Conservation (phyloP, 2,329 filamentous ascomycete species). For the Nannizziopsis arthrosporioides region DNA sequence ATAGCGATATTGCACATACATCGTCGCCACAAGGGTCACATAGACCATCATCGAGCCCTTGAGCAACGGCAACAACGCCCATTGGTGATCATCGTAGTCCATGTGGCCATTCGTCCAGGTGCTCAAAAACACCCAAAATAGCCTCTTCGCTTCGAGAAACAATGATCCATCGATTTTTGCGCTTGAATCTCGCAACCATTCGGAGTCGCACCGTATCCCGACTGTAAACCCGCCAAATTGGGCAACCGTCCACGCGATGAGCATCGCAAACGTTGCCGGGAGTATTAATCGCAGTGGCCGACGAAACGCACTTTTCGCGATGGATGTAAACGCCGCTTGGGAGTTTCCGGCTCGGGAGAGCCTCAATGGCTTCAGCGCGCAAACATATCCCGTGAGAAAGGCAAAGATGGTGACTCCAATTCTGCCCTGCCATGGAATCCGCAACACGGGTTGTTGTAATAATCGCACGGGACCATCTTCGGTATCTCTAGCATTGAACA, state of each 20-base stretch:
- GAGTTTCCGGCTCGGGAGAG: constrained; percentile 38
- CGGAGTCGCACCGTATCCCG: constrained; percentile 38
- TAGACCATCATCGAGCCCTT: constrained; percentile 39
- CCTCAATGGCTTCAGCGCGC: constrained; percentile 44
- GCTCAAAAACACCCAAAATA: constrained; percentile 37
- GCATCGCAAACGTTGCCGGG: constrained; percentile 41
- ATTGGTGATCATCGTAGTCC: constrained; percentile 45
- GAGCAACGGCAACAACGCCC: constrained; percentile 39
- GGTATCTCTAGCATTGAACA: constrained; percentile 40
- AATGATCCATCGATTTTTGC: constrained; percentile 35
- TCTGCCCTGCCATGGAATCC: constrained; percentile 45
- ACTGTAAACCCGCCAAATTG: constrained; percentile 40
- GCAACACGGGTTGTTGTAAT: constrained; percentile 42
- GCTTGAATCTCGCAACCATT: constrained; percentile 43
- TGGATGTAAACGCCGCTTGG: constrained; percentile 35
- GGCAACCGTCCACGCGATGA: constrained; percentile 41
- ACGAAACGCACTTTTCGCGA: constrained; percentile 45
- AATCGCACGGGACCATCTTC: constrained; percentile 35
- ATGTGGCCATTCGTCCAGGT: constrained; percentile 43
- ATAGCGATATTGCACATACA: constrained; percentile 37
- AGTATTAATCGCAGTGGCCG: constrained; percentile 42
- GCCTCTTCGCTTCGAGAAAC: constrained; percentile 34
- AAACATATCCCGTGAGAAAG: constrained; percentile 46
- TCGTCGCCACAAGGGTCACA: constrained; percentile 34
- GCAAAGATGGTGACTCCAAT: constrained; percentile 47